A percentile compares a stretch with the other conserved stretches of the same genome.
Evolutionary conservation across 805 yeast genomes (phyloP).

Genomic region (Candida vartiovaarae): DNA sequence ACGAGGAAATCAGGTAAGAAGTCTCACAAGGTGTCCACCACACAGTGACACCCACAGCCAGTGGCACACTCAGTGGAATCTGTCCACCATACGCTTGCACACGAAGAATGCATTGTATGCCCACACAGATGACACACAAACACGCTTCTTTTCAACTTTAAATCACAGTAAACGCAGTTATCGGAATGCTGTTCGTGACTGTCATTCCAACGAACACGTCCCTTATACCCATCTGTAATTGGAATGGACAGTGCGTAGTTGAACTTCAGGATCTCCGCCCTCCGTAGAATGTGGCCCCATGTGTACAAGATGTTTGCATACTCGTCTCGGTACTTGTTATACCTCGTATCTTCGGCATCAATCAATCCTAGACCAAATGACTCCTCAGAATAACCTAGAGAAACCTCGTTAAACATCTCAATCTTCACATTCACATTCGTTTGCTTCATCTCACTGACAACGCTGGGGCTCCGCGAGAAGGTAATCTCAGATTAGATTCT

Average conservation of each 20-base stretch:
- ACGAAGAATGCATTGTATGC: slow-evolving; percentile 70
- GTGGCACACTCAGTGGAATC: slow-evolving; percentile 57
- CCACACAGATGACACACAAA: slow-evolving; percentile 69
- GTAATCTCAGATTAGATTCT: slow-evolving; percentile 16
- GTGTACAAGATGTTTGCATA: slow-evolving; percentile 71
- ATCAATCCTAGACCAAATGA: slow-evolving; percentile 29
- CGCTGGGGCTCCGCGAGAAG: slow-evolving; percentile 23
- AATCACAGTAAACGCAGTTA: slow-evolving; percentile 61
- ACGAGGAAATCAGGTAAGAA: too few species aligned
- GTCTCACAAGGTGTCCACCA: slow-evolving; percentile 10
- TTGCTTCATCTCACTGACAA: slow-evolving; percentile 5
- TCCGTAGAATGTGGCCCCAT: slow-evolving; percentile 80
- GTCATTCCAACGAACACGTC: slow-evolving; percentile 18
- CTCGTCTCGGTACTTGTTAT: slow-evolving; percentile 44
- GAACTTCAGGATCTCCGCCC: slow-evolving; percentile 73
- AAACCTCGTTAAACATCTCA: slow-evolving; percentile 36
- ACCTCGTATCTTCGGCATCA: slow-evolving; percentile 24
- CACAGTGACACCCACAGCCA: slow-evolving; percentile 81
- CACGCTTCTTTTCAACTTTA: slow-evolving; percentile 50
- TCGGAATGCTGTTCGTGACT: slow-evolving; percentile 19
- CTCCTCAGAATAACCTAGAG: slow-evolving; percentile 30
- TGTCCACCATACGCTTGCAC: slow-evolving; percentile 81
- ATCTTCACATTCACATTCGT: slow-evolving; percentile 30
- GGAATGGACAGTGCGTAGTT: slow-evolving; percentile 33
- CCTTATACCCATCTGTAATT: slow-evolving; percentile 29